Conservation (phyloP, 352 stramenopile species). For the Globisporangium carolinianum region DNA sequence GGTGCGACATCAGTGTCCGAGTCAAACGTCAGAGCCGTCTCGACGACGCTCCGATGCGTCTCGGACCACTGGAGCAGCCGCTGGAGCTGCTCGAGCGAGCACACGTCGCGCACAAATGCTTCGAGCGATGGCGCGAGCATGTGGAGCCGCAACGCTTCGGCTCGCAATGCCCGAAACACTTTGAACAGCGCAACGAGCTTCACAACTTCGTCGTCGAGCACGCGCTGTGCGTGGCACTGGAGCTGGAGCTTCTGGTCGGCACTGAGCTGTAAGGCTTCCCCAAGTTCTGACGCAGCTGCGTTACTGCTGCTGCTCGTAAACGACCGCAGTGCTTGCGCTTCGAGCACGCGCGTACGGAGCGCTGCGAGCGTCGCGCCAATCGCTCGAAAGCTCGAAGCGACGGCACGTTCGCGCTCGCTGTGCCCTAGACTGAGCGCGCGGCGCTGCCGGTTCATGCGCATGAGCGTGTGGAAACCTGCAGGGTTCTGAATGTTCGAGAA, state of each 20-base stretch:
- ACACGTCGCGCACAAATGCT: conserved; percentile 53
- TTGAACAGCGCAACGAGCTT: conserved; percentile 74
- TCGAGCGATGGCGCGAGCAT: conserved; percentile 66
- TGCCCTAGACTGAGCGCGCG: conserved; percentile 42
- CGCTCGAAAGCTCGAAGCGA: conserved; percentile 59
- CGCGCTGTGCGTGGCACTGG: conserved; percentile 48
- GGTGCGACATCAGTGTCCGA: too few species aligned
- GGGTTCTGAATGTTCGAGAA: conserved; percentile 73
- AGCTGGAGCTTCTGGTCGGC: conserved; percentile 58
- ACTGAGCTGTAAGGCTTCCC: conserved; percentile 34
- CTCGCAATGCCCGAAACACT: conserved; percentile 64
- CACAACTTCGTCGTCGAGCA: conserved; percentile 56
- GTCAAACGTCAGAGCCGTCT: conserved; percentile 26
- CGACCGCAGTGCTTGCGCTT: conserved; percentile 55
- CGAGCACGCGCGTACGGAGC: conserved; percentile 50
- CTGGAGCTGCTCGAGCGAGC: conserved; percentile 68
- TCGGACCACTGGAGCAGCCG: conserved; percentile 75
- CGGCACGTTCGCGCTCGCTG: conserved; percentile 33
- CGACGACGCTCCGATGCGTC: conserved; percentile 46
- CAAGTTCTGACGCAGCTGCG: conserved; percentile 25
- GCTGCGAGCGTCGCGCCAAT: conserved; percentile 45
- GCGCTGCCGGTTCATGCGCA: conserved; percentile 67
- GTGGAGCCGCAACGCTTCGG: conserved; percentile 57
- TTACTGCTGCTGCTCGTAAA: conserved; percentile 31
- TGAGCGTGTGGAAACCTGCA: conserved; percentile 55